A percentile compares a stretch with the other conserved stretches of the same genome.
phyloP scores from a whole-genome alignment of 2,329 filamentous ascomycete genomes.

The Calonectria multiphialidica region DNA sequence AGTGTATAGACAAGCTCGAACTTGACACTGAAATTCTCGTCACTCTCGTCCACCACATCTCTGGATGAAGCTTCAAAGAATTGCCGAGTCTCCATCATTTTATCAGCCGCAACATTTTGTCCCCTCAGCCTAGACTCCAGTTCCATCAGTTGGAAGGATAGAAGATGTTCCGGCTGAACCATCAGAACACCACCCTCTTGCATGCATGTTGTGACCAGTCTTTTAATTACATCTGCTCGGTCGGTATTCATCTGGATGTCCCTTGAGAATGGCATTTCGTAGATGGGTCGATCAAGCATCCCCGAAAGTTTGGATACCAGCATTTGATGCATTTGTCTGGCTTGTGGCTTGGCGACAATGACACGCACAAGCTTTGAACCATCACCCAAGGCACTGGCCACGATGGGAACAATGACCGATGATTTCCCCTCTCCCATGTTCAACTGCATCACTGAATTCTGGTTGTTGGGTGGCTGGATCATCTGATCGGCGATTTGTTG shows the following conservation, averaged over 20 bases:
- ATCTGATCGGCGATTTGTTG: conserved; percentile 69
- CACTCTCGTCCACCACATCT: conserved; percentile 75
- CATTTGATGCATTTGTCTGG: conserved; percentile 66
- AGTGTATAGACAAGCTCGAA: conserved; percentile 75
- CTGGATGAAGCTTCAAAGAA: conserved; percentile 59
- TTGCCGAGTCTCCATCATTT: conserved; percentile 55
- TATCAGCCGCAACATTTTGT: conserved; percentile 38
- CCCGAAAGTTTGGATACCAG: conserved; percentile 59
- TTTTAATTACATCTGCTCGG: conserved; percentile 51
- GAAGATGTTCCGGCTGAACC: conserved; percentile 72
- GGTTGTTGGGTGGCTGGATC: conserved; percentile 51
- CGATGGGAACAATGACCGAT: conserved; percentile 76
- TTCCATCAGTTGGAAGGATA: conserved; percentile 74
- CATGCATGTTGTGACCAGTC: conserved; percentile 60
- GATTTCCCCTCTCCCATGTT: conserved; percentile 82
- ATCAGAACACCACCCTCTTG: conserved; percentile 66
- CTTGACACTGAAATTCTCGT: conserved; percentile 71
- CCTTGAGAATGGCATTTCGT: conserved; percentile 70
- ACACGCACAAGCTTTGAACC: conserved; percentile 64
- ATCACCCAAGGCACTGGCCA: conserved; percentile 66
- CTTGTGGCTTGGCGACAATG: conserved; percentile 71
- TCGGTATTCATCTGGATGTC: conserved; percentile 49
- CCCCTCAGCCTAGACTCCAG: conserved; percentile 59
- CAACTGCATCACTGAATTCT: conserved; percentile 71
- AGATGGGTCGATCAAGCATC: conserved; percentile 65